Conservation (phyloP, 2,329 filamentous ascomycete genomes). For the Domatiomyces globalis region DNA sequence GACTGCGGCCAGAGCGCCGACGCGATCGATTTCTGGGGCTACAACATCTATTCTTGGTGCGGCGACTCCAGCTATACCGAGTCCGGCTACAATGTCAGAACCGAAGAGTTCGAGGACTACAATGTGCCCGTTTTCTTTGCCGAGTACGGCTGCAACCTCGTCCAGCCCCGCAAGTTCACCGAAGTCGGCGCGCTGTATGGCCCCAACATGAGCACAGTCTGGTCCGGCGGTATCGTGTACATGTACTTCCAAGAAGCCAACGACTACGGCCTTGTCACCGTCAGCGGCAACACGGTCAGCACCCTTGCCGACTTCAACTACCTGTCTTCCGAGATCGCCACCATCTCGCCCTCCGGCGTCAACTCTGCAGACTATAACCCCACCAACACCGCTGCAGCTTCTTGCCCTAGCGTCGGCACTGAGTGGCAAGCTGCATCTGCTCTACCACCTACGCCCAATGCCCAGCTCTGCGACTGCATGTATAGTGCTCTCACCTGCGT, state of each 20-base stretch:
- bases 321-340: slow-evolving; percentile 55
- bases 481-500: slow-evolving; percentile 59
- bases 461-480: slow-evolving; percentile 76
- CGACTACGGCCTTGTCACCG: slow-evolving; percentile 56
- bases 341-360: slow-evolving; percentile 50
- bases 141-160: slow-evolving; percentile 88
- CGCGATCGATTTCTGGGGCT: slow-evolving; percentile 94
- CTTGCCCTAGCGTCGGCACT: slow-evolving; percentile 53
- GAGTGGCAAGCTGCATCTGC: slow-evolving; percentile 56
- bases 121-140: slow-evolving; percentile 95
- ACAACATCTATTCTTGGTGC: slow-evolving; percentile 99
- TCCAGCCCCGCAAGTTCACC: slow-evolving; percentile 60
- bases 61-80: slow-evolving; percentile 61
- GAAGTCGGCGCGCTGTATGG: slow-evolving; percentile 76
- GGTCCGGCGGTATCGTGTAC: slow-evolving; percentile 96
- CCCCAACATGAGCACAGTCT: slow-evolving; percentile 65
- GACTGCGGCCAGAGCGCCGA: slow-evolving; percentile 60
- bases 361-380: slow-evolving; percentile 55
- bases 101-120: slow-evolving; percentile 75
- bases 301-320: slow-evolving; percentile 62
- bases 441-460: slow-evolving; percentile 72
- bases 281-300: slow-evolving; percentile 48
- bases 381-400: slow-evolving; percentile 51
- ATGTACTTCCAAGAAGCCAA: slow-evolving; percentile 94
- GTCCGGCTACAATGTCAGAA: slow-evolving; percentile 72